Conservation (phyloP, 495 filamentous ascomycete genomes). For the Bathelium albidoporum region DNA sequence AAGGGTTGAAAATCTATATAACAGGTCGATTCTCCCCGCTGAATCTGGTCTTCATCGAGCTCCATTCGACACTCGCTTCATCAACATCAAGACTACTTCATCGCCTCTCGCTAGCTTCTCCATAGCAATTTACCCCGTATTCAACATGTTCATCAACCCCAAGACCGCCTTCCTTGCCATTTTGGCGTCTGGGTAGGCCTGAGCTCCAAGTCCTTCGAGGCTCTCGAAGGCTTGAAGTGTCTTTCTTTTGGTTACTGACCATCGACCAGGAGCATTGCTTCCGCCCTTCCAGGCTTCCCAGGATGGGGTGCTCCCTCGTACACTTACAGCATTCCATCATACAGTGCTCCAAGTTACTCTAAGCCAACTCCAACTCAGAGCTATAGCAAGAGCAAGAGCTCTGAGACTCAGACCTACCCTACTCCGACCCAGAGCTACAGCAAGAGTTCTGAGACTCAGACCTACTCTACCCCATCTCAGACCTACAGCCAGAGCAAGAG, state of each 20-base stretch:
- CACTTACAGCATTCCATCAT: background rate
- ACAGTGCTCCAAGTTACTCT: background rate
- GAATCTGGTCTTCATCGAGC: background rate
- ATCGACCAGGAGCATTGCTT: background rate
- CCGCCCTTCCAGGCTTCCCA: background rate
- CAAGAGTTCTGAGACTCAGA: background rate
- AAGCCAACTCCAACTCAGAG: background rate
- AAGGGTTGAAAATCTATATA: slow-evolving; percentile 1
- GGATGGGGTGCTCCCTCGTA: background rate
- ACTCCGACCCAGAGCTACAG: background rate
- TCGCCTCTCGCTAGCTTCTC: background rate
- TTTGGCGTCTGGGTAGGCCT: background rate
- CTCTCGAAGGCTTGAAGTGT: background rate
- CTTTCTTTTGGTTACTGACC: background rate
- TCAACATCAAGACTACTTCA: background rate
- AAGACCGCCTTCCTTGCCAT: background rate
- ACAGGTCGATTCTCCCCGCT: background rate
- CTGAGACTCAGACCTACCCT: background rate
- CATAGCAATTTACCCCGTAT: background rate
- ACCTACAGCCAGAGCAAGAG: too few species aligned
- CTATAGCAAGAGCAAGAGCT: background rate
- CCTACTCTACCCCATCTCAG: background rate
- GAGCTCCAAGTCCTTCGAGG: background rate
- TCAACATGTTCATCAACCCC: background rate
- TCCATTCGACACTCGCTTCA: slow-evolving; percentile 1